Evolutionary conservation across 2,329 filamentous ascomycete species (phyloP), one percentile per base, ranked within the genome.

Genomic region (Colletotrichum coccodes): DNA sequence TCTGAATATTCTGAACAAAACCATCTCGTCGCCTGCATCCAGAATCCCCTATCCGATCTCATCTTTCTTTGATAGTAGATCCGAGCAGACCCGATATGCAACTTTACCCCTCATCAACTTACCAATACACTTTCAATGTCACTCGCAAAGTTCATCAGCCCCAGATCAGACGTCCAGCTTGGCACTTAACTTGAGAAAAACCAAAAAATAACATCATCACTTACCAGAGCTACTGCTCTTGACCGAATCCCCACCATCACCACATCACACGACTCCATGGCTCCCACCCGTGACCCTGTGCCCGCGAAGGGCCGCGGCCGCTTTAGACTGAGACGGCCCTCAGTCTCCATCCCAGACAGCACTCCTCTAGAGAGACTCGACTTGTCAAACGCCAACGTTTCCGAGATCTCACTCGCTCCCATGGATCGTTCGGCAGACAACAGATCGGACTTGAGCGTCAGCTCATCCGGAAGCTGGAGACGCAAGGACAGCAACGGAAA

Each of bases 81-180:
- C 54, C 61, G 23, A 67, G 34, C 61, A 65, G 61, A 60, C 54
- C 65, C 65, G 65, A 64, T 68, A 68, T 68, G 65, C 65, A 68
- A 65, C 47, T 65, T 65, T 68, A 68, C 65, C 65, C 65, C 53
- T 65, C 54, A 50, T 60, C 65, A 58, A 56, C 49, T 68, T 59
- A 60, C 61, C 65, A 60, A 60, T 50, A 68, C 65, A 60, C 61
- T 60, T 65, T 65, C 65, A 68, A 68, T 68, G 65, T 65, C 54
- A 65, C 65, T 30, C 47, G 65, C 61, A 68, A 23, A 64, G 49
- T 68, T 42, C 65, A 68, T 28, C 65, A 65, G 54, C 61, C 65
- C 61, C 65, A 68, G 65, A 68, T 68, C 61, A 59, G 65, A 65
- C 65, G 34, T 68, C 65, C 65, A 68, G 65, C 65, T 68, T 68